These are phyloP conservation scores for Chrysoporthe austroafricana DNA, from an alignment of 2,329 filamentous ascomycete species.

Conservation along the genomic window DNA sequence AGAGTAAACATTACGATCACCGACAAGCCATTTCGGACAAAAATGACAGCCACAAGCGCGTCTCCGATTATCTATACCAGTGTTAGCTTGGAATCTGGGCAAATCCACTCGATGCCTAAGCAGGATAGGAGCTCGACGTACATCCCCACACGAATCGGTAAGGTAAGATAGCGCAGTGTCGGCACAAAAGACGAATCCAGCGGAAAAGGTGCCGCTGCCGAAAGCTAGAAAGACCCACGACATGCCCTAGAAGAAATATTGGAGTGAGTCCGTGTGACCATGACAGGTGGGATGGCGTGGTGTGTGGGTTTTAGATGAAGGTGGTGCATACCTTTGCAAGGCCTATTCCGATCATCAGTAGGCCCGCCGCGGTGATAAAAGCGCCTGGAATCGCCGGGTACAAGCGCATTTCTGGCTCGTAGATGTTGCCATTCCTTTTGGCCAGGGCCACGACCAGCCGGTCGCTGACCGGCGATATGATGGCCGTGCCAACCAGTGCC, in stretches of 20 bases:
- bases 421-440: conserved; percentile 42
- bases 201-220: conserved; percentile 42
- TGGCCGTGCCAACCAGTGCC: conserved; percentile 41
- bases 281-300: no score
- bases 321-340: conserved; percentile 36
- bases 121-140: conserved; percentile 28
- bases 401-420: conserved; percentile 49
- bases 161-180: conserved; percentile 41
- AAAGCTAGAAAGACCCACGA: conserved; percentile 45
- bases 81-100: not conserved
- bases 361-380: conserved; percentile 37
- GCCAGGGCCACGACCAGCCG: conserved; percentile 42
- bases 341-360: conserved; percentile 43
- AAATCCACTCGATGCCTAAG: not conserved
- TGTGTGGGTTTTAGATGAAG: no score
- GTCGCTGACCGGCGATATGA: conserved; percentile 44
- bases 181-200: conserved; percentile 41
- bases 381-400: conserved; percentile 36
- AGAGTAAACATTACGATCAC: conserved; percentile 38
- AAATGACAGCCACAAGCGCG: conserved; percentile 39
- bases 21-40: conserved; percentile 38
- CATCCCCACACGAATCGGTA: conserved; percentile 43
- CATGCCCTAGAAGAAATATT: conserved; percentile 34
- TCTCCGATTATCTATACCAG: conserved; percentile 34
- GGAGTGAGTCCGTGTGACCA: no score